Conservation (phyloP, 163 green algal species). For the Scenedesmus sp. region DNA sequence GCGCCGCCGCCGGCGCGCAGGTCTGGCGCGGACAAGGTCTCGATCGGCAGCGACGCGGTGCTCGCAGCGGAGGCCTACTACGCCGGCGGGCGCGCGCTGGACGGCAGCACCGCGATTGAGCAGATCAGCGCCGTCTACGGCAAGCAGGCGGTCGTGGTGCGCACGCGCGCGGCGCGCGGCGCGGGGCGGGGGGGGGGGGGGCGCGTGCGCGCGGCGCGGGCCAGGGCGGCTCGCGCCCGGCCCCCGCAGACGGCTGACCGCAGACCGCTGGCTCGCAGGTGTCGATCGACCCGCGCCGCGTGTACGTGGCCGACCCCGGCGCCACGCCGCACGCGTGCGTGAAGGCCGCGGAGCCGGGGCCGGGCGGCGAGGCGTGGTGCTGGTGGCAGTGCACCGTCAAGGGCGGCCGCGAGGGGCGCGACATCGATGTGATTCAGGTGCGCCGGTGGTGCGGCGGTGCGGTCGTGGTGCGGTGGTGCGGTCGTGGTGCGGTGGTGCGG, state of each 20-base stretch:
- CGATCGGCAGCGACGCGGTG: slow-evolving; percentile 78
- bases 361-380: slow-evolving; percentile 92
- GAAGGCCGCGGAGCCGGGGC: slow-evolving; percentile 64
- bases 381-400: slow-evolving; percentile 99
- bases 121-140: slow-evolving; percentile 96
- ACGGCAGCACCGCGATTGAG: slow-evolving; percentile 91
- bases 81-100: slow-evolving; percentile 37
- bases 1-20: slow-evolving; percentile 53
- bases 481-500: no score
- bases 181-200: no score
- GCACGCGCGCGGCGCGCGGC: no score
- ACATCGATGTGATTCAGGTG: slow-evolving; percentile 77
- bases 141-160: slow-evolving; percentile 89
- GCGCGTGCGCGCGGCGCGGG: no score
- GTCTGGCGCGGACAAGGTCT: slow-evolving; percentile 96
- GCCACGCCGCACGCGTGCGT: slow-evolving; percentile 35
- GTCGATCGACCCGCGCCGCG: slow-evolving; percentile 91
- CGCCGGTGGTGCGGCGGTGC: no score
- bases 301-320: slow-evolving; percentile 85
- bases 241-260: not conserved
- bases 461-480: no score
- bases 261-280: slow-evolving; percentile 80
- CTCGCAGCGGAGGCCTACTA: slow-evolving; percentile 51
- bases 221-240: no score
- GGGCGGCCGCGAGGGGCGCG: slow-evolving; percentile 91